Percentiles rank a stretch among this genome's conserved stretches.
Evolutionary conservation across 345 rosid genomes (phyloP).

Genomic region (Pistacia integerrima): DNA sequence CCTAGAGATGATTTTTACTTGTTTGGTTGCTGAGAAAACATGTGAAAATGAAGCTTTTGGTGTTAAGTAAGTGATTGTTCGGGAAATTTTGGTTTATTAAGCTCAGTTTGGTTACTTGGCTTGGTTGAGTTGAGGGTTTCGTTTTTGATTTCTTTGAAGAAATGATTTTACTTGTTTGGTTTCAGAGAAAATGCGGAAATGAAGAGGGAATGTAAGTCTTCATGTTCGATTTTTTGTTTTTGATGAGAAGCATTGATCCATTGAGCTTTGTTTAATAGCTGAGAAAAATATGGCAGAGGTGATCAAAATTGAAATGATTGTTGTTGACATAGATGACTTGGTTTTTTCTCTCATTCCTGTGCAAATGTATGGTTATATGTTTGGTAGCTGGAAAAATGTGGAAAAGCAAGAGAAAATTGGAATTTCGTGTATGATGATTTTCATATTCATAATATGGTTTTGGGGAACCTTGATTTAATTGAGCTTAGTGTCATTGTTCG

Average conservation of each 20-base stretch:
- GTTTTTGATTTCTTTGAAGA: slow-evolving; percentile 1
- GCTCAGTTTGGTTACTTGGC: neutral
- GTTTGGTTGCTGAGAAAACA: slow-evolving; percentile 23
- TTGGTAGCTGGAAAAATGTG: neutral
- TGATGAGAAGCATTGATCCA: neutral
- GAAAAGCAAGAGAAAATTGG: neutral
- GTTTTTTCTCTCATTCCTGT: neutral
- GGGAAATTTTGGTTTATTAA: slow-evolving; percentile 7
- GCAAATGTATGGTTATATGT: neutral
- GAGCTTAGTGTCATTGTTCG: neutral
- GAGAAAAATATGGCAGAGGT: neutral
- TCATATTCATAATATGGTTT: neutral
- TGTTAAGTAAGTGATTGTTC: neutral
- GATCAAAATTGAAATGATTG: neutral
- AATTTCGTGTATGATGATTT: too few species aligned
- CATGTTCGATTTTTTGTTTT: neutral
- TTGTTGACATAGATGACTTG: too few species aligned
- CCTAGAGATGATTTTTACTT: neutral
- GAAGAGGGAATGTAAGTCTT: neutral
- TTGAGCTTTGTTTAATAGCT: neutral
- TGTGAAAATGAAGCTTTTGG: neutral
- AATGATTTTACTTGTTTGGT: slow-evolving; percentile 14
- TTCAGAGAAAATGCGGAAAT: slow-evolving; percentile 16
- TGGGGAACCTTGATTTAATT: neutral
- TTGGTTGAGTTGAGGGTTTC: neutral